These are phyloP conservation scores for Alternaria brassicae DNA, from an alignment of 2,329 filamentous ascomycete genomes.

Conservation along the genomic window DNA sequence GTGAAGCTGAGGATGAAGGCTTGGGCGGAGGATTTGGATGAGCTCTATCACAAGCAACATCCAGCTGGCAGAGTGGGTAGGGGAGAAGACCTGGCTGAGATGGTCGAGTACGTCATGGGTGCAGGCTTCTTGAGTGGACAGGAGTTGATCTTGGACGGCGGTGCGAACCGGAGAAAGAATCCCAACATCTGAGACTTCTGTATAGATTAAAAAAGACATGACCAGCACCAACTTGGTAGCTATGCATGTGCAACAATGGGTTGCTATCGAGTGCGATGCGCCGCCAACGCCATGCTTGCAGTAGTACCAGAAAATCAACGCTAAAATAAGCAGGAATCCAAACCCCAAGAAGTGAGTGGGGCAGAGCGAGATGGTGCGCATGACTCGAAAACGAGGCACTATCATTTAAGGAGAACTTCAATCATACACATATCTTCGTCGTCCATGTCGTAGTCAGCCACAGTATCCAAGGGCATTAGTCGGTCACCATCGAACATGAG, in stretches of 20 bases:
- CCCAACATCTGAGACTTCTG: conserved; percentile 22
- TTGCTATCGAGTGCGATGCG: neutral
- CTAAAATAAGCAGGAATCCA: neutral
- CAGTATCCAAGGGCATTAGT: conserved; percentile 41
- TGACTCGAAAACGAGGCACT: neutral
- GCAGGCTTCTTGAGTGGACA: conserved; percentile 51
- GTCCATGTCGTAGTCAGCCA: conserved; percentile 46
- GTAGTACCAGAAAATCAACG: neutral
- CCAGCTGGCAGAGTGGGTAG: conserved; percentile 58
- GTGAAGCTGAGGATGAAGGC: conserved; percentile 21
- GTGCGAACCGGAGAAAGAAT: conserved; percentile 34
- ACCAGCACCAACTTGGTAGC: neutral
- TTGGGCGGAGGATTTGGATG: conserved; percentile 57
- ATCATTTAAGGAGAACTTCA: conserved; percentile 48
- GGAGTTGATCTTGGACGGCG: conserved; percentile 32
- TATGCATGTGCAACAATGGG: neutral
- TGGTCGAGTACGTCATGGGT: conserved; percentile 53
- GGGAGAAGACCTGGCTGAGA: conserved; percentile 56
- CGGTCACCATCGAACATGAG: conserved; percentile 50
- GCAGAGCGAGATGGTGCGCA: neutral
- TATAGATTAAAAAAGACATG: neutral
- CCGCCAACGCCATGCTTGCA: conserved; percentile 15
- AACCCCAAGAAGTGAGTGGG: neutral
- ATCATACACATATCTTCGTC: conserved; percentile 50
- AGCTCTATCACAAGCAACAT: conserved; percentile 58